phyloP scores from a whole-genome alignment of 345 rosid genomes.

The Conringia planisiliqua region DNA sequence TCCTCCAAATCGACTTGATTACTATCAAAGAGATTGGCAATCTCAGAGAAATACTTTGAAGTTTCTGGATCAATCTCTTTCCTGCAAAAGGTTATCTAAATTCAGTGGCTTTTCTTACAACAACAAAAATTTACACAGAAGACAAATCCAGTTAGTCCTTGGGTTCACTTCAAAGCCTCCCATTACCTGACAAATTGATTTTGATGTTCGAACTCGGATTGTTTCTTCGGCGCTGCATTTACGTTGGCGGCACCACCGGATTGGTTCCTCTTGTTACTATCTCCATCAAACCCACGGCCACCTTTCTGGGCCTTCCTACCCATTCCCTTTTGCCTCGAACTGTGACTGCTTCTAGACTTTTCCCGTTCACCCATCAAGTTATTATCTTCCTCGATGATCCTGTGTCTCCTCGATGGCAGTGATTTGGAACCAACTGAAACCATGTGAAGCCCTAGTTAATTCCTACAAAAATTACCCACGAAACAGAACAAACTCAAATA shows the following conservation, averaged over 20 bases:
- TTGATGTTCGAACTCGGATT: conserved; percentile 42
- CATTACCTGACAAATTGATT: conserved; percentile 55
- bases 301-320: conserved; percentile 48
- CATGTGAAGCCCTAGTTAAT: conserved; percentile 27
- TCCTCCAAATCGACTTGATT: conserved; percentile 71
- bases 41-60: conserved; percentile 73
- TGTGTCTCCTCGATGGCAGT: conserved; percentile 38
- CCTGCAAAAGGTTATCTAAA: conserved; percentile 42
- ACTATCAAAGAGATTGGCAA: conserved; percentile 77
- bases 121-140: neutral
- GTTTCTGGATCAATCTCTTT: conserved; percentile 85
- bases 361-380: conserved; percentile 51
- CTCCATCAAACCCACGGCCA: conserved; percentile 48
- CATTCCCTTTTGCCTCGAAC: conserved; percentile 42
- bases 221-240: conserved; percentile 35
- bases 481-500: neutral
- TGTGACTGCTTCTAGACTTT: conserved; percentile 37
- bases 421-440: conserved; percentile 61
- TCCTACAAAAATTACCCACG: neutral
- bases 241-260: conserved; percentile 29
- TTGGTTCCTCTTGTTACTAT: conserved; percentile 34
- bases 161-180: neutral
- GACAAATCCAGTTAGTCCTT: neutral
- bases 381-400: conserved; percentile 34
- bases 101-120: neutral